phyloP scores from a whole-genome alignment of 768 basidiomycete genomes.

The Trametes maxima region DNA sequence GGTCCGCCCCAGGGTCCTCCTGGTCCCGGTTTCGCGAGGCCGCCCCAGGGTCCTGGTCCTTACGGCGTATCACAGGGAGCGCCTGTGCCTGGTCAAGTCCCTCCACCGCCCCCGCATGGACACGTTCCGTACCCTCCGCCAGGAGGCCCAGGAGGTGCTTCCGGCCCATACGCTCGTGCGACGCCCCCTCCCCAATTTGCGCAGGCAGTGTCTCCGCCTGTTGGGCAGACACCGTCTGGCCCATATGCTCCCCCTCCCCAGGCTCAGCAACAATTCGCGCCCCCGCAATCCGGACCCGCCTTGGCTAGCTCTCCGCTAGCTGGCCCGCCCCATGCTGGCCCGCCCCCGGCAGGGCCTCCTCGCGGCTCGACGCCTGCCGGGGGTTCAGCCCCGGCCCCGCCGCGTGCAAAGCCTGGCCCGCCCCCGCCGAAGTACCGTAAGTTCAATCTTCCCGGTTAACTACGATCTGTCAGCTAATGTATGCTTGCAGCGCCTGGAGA shows the following conservation, averaged over 20 bases:
- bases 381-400: conserved; percentile 31
- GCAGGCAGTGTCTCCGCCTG: conserved; percentile 35
- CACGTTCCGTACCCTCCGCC: conserved; percentile 37
- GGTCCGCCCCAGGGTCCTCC: conserved; percentile 33
- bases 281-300: conserved; percentile 7
- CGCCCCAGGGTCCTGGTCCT: conserved; percentile 51
- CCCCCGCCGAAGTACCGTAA: conserved; percentile 61
- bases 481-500: conserved; percentile 76
- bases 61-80: conserved; percentile 52
- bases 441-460: conserved; percentile 24
- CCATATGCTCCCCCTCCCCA: conserved; percentile 27
- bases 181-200: conserved; percentile 46
- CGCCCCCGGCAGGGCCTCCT: conserved; percentile 32
- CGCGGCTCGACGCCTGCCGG: conserved; percentile 27
- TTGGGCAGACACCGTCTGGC: conserved; percentile 31
- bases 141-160: conserved; percentile 40
- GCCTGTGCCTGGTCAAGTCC: conserved; percentile 42
- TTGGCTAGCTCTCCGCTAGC: conserved; percentile 13
- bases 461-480: conserved; percentile 11
- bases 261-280: conserved; percentile 16
- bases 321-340: conserved; percentile 29
- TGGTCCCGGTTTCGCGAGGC: conserved; percentile 33
- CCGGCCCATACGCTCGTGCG: conserved; percentile 37
- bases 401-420: conserved; percentile 41
- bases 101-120: conserved; percentile 32